Conservation (phyloP, 2,329 filamentous ascomycete genomes). For the Aspergillus ustus region DNA sequence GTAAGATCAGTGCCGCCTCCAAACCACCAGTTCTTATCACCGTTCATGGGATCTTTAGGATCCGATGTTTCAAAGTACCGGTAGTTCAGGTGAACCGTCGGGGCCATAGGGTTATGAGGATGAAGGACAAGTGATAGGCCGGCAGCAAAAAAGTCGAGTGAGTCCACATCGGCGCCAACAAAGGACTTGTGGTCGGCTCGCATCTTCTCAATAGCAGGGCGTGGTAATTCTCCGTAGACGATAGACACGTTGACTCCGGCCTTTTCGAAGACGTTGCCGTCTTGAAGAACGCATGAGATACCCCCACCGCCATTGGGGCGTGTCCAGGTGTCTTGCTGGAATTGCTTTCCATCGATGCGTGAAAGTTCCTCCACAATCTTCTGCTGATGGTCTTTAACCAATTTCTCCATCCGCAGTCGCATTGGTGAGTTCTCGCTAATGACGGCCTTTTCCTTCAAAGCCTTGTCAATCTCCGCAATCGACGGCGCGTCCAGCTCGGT, state of each 20-base stretch:
- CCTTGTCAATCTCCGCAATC: constrained; percentile 82
- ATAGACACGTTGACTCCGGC: constrained; percentile 93
- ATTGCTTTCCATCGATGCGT: constrained; percentile 79
- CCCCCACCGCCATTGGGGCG: constrained; percentile 89
- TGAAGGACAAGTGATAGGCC: constrained; percentile 93
- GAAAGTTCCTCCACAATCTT: constrained; percentile 84
- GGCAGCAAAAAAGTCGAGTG: constrained; percentile 91
- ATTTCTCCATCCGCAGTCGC: constrained; percentile 95
- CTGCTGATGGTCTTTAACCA: constrained; percentile 91
- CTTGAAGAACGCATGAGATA: constrained; percentile 91
- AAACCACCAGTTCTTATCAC: constrained; percentile 89
- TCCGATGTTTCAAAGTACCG: constrained; percentile 97
- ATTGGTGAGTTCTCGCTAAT: constrained; percentile 83
- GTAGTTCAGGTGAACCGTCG: constrained; percentile 97
- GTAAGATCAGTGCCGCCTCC: constrained; percentile 94
- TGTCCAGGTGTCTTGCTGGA: constrained; percentile 84
- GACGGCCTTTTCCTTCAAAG: constrained; percentile 76
- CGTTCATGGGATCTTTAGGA: constrained; percentile 70
- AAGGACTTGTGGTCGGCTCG: constrained; percentile 92
- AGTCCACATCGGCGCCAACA: constrained; percentile 73
- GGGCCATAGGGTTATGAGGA: constrained; percentile 93
- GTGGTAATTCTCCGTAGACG: constrained; percentile 89
- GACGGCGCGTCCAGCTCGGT: constrained; percentile 55
- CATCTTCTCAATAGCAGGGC: constrained; percentile 90
- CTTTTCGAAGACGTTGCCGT: constrained; percentile 97